Evolutionary conservation across 345 rosid genomes (phyloP), one percentile per base, ranked within the genome.

Genomic region (Cardamine occulta): DNA sequence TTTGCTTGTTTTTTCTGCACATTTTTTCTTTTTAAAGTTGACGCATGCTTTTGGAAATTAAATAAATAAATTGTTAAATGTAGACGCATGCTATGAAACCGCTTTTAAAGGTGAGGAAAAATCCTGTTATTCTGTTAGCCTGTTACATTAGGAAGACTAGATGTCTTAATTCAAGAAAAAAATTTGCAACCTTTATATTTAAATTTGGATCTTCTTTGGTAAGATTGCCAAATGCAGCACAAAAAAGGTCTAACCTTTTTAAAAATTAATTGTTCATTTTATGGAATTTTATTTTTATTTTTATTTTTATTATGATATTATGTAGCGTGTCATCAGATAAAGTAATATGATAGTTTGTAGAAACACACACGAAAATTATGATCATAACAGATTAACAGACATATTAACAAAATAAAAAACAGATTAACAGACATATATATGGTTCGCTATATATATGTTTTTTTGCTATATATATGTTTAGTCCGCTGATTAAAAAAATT

Each of bases 1-100:
- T 67, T 61, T 42, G 42, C 49, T 70, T 55, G 51, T 40, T 48
- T 67, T 56, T 15, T 61, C 55, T 67, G 68, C 45, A 60, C 48
- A 45, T 61, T 49, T 37, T 52, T 66, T 23, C 26, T n/a, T 44
- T 69, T 21, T 11, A 63, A 74, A 65, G 71, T 55, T 54, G 71
- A 55, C 66, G 80, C 71, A 76, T 70, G 71, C 75, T 70, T 76
- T 76, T 70, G 18, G 2, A 76, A 55, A 58, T 26, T 19, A 40
- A 11, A 60, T 24, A 55, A 65, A 8, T 51, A 31, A 64, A 63
- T 55, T 14, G 28, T 52, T 68, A 52, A 42, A 52, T 29, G 1
- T 18, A 45, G 65, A 70, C 80, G 80, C 75, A 70, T 76, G 75
- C 80, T 63, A 34, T 35, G 45, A 42, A 73, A 45, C 15, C 63